Conservation (phyloP, 208 protist genomes). For the Wallacemonas sp. region DNA sequence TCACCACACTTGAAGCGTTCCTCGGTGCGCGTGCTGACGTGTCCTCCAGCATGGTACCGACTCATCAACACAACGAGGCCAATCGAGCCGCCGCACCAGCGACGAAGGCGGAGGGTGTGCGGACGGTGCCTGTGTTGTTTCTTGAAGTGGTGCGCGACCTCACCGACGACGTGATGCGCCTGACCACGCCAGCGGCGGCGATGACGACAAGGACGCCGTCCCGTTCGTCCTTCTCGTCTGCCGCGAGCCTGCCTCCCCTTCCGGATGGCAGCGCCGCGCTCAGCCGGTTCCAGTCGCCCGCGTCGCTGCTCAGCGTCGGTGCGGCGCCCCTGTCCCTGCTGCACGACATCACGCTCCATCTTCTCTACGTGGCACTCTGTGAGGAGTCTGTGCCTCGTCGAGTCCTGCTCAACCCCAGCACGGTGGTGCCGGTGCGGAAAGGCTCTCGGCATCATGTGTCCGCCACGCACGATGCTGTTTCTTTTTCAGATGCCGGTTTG, state of each 20-base stretch:
- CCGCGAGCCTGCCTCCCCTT: conserved; percentile 20
- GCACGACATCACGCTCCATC: conserved; percentile 44
- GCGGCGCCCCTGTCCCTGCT: conserved; percentile 26
- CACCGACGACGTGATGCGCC: conserved; percentile 20
- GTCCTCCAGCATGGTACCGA: too few relatives aligned
- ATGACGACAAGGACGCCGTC: not conserved
- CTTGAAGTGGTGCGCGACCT: conserved; percentile 39
- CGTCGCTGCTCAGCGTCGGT: conserved; percentile 19
- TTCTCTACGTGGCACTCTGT: conserved; percentile 53
- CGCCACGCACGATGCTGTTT: not conserved
- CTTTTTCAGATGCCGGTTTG: not conserved
- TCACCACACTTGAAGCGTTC: conserved; percentile 44
- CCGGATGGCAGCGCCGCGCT: conserved; percentile 24
- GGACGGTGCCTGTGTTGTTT: conserved; percentile 20
- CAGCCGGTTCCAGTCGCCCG: conserved; percentile 39
- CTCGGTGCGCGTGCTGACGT: conserved; percentile 17
- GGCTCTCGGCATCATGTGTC: too few relatives aligned
- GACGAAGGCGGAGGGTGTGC: not conserved
- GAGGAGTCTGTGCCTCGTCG: conserved; percentile 24
- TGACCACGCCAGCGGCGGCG: not conserved
- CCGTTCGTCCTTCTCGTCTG: not conserved
- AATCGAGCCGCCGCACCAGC: too few relatives aligned
- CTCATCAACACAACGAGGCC: not conserved
- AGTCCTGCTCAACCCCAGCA: conserved; percentile 2
- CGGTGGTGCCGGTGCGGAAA: too few relatives aligned